These are phyloP conservation scores for Talaromyces proteolyticus DNA, from an alignment of 495 filamentous ascomycete genomes.

Conservation along the genomic window DNA sequence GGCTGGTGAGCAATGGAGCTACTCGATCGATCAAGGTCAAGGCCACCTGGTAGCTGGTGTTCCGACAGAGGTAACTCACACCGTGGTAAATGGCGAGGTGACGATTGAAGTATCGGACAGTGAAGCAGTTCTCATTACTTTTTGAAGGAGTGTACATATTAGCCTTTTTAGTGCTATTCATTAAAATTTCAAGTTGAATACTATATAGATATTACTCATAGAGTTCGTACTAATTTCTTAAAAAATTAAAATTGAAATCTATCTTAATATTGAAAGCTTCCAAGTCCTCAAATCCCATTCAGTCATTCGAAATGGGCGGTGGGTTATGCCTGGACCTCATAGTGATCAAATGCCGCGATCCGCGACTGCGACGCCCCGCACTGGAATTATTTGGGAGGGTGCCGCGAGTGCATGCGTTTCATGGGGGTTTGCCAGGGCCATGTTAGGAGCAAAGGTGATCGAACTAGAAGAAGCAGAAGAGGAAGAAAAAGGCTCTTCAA, in stretches of 20 bases:
- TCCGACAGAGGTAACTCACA: constrained; percentile 1
- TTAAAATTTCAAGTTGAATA: not conserved
- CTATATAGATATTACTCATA: not conserved
- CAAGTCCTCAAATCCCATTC: not conserved
- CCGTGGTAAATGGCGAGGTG: not conserved
- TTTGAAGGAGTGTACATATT: not conserved
- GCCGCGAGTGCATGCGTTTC: not conserved
- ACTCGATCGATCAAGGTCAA: constrained; percentile 12
- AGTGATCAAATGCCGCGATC: not conserved
- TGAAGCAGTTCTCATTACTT: constrained; percentile 8
- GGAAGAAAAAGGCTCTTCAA: not conserved
- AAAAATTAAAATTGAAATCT: not conserved
- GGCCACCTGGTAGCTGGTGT: constrained; percentile 7
- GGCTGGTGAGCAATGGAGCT: constrained; percentile 21
- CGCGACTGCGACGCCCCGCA: not conserved
- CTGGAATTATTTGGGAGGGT: not conserved
- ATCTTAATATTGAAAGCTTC: not conserved
- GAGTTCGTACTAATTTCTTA: not conserved
- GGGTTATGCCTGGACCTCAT: not conserved
- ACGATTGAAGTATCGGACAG: constrained; percentile 2
- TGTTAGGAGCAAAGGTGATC: not conserved
- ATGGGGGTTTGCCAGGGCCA: not conserved
- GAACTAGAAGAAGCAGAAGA: not conserved
- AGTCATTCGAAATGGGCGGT: not conserved
- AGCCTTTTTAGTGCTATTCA: not conserved